A percentile compares a stretch with the other conserved stretches of the same genome.
These are phyloP conservation scores for Aspergillus brunneoviolaceus DNA, from an alignment of 2,329 filamentous ascomycete species.

Conservation along the genomic window DNA sequence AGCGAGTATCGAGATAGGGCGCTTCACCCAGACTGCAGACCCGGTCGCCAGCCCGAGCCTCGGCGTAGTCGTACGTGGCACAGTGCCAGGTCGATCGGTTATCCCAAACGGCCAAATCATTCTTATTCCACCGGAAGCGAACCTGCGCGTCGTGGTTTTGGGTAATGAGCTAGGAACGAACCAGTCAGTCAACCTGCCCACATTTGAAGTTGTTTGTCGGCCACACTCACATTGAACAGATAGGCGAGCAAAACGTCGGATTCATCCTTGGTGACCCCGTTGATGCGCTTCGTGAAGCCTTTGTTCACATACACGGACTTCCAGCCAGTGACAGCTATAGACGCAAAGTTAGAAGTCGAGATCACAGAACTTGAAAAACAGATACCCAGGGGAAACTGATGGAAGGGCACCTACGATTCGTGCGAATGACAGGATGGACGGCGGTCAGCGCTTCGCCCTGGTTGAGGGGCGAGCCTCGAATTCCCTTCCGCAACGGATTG, in stretches of 20 bases:
- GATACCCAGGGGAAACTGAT: no score
- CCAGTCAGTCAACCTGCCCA: background rate
- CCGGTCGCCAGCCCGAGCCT: constrained; percentile 48
- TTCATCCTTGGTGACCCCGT: constrained; percentile 48
- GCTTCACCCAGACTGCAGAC: constrained; percentile 54
- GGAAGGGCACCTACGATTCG: constrained; percentile 46
- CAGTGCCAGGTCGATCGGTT: constrained; percentile 46
- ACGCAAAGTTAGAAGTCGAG: background rate
- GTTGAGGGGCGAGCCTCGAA: constrained; percentile 57
- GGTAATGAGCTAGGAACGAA: constrained; percentile 29
- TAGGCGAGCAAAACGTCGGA: constrained; percentile 44
- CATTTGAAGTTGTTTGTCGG: background rate
- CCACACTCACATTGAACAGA: constrained; percentile 37
- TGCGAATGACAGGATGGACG: constrained; percentile 57
- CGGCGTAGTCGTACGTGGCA: constrained; percentile 33
- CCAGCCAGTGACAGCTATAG: constrained; percentile 58
- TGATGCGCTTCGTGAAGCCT: constrained; percentile 43
- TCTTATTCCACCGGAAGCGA: constrained; percentile 50
- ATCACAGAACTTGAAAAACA: background rate
- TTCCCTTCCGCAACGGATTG: constrained; percentile 41
- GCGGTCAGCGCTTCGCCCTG: constrained; percentile 53
- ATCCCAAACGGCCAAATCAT: constrained; percentile 41
- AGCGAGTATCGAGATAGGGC: constrained; percentile 50
- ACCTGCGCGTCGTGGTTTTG: constrained; percentile 55
- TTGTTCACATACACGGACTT: constrained; percentile 55